Percentiles rank a stretch among this genome's conserved stretches.
Conservation (phyloP, 164 flowering plant species). For the Chimonanthus praecox region DNA sequence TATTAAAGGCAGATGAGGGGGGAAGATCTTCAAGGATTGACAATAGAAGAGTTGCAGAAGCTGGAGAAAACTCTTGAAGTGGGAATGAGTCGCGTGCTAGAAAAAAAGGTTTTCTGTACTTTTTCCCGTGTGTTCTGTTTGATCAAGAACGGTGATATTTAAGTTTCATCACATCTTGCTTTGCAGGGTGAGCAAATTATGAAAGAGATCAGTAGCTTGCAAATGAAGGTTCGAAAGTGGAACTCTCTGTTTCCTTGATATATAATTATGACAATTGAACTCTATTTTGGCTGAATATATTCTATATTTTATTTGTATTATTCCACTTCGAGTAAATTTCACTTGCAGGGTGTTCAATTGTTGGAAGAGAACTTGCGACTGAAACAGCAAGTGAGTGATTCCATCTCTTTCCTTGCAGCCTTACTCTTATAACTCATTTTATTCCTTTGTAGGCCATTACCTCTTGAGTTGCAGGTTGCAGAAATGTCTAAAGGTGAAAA, state of each 20-base stretch:
- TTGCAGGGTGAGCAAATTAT: constrained; percentile 68
- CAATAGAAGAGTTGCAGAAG: constrained; percentile 59
- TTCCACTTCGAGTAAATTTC: too few species aligned
- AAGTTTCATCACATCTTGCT: not conserved
- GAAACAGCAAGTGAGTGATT: constrained; percentile 40
- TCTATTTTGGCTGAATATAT: not conserved
- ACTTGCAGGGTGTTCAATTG: constrained; percentile 51
- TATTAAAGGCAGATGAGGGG: constrained; percentile 77
- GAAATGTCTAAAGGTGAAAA: constrained; percentile 26
- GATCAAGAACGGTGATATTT: not conserved
- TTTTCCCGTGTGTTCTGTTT: not conserved
- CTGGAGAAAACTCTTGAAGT: constrained; percentile 72
- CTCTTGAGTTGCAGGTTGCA: constrained; percentile 31
- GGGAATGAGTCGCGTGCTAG: constrained; percentile 68
- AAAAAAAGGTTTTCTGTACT: constrained; percentile 51
- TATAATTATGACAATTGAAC: too few species aligned
- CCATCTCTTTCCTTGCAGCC: not conserved
- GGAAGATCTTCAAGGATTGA: constrained; percentile 76
- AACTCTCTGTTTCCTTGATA: not conserved
- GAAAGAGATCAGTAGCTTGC: constrained; percentile 62
- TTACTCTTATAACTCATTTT: not conserved
- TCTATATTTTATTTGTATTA: too few species aligned
- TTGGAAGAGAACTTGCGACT: constrained; percentile 69
- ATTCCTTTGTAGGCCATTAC: not conserved
- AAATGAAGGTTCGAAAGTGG: constrained; percentile 43